Conservation (phyloP, 2,329 filamentous ascomycete genomes). For the Colletotrichum orbiculare region DNA sequence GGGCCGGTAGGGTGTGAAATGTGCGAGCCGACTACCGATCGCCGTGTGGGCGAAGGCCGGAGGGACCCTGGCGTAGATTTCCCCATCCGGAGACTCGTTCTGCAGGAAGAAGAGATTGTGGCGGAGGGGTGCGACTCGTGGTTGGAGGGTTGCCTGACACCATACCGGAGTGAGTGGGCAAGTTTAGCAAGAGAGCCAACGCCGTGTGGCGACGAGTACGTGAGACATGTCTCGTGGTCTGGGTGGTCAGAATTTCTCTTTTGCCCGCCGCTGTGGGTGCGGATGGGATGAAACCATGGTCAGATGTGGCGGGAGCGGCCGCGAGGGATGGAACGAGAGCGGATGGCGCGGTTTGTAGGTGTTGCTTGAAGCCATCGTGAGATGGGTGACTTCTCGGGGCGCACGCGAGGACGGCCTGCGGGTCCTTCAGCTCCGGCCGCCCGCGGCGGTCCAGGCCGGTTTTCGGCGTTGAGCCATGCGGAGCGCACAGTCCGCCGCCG, state of each 20-base stretch:
- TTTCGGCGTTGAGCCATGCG: background rate
- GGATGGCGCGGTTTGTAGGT: slow-evolving; percentile 9
- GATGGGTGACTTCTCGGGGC: slow-evolving; percentile 16
- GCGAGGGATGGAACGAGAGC: slow-evolving; percentile 11
- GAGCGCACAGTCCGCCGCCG: slow-evolving; percentile 1
- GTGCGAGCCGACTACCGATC: slow-evolving; percentile 36
- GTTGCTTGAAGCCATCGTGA: slow-evolving; percentile 30
- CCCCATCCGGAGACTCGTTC: slow-evolving; percentile 17
- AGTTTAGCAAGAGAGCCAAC: background rate
- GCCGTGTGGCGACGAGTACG: slow-evolving; percentile 24
- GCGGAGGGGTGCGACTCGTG: slow-evolving; percentile 16
- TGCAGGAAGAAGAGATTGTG: slow-evolving; percentile 17
- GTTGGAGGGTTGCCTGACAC: slow-evolving; percentile 1
- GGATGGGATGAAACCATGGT: background rate
- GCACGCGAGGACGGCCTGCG: slow-evolving; percentile 13
- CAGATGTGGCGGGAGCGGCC: slow-evolving; percentile 17
- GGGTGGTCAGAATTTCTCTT: background rate
- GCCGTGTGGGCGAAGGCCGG: slow-evolving; percentile 17
- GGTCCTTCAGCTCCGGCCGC: slow-evolving; percentile 11
- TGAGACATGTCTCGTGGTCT: background rate
- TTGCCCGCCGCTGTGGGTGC: background rate
- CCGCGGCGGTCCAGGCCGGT: slow-evolving; percentile 21
- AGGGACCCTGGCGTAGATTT: slow-evolving; percentile 16
- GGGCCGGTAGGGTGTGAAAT: slow-evolving; percentile 27
- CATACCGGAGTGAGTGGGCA: slow-evolving; percentile 2